Conservation (phyloP, 2,329 filamentous ascomycete species). For the Chrysosporium keratinophilum region DNA sequence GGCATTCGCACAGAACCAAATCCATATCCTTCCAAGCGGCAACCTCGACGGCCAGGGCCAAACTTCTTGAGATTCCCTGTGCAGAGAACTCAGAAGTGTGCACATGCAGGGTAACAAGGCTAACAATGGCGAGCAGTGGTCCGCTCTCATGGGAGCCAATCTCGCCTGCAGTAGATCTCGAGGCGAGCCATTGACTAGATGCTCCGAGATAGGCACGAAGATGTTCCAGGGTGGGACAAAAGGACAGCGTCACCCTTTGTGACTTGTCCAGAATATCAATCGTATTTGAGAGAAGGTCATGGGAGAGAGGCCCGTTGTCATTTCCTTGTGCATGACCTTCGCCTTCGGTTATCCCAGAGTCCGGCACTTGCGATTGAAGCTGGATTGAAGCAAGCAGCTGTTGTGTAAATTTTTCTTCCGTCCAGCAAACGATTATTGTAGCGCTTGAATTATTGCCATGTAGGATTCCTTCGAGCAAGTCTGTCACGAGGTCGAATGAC, state of each 20-base stretch:
- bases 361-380: conserved; percentile 15
- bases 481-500: conserved; percentile 43
- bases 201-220: conserved; percentile 60
- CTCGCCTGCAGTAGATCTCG: not conserved
- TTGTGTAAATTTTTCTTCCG: conserved; percentile 53
- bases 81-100: conserved; percentile 39
- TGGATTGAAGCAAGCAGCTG: conserved; percentile 45
- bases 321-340: conserved; percentile 6
- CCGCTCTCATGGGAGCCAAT: conserved; percentile 9
- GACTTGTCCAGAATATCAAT: conserved; percentile 60
- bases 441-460: conserved; percentile 47
- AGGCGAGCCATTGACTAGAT: conserved; percentile 1
- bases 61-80: conserved; percentile 38
- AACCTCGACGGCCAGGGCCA: conserved; percentile 33
- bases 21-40: conserved; percentile 24
- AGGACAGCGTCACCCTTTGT: conserved; percentile 58
- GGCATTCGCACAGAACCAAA: conserved; percentile 36
- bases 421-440: conserved; percentile 61
- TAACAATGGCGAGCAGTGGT: conserved; percentile 33
- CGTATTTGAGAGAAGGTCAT: conserved; percentile 50
- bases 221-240: conserved; percentile 64
- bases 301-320: conserved; percentile 16
- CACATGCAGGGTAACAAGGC: conserved; percentile 34
- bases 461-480: conserved; percentile 56
- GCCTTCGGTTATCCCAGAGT: not conserved